Evolutionary conservation across 805 yeast species (phyloP).

Genomic region (Zygotorulaspora chibaensis): DNA sequence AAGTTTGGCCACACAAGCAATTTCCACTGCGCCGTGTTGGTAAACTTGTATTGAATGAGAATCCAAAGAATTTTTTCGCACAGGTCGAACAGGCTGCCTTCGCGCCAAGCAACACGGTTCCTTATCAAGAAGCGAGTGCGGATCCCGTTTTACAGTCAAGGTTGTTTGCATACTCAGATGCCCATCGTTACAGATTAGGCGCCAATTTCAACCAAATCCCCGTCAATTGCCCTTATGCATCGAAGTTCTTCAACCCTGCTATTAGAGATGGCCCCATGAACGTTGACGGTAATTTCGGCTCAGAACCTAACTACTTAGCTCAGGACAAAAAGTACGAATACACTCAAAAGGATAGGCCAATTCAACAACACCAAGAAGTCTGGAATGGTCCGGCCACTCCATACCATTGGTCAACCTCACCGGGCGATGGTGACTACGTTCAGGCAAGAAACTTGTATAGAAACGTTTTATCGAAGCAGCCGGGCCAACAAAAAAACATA

Average conservation of each 20-base stretch:
- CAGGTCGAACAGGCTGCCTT: conserved; percentile 85
- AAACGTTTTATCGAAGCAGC: conserved; percentile 66
- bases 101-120: conserved; percentile 80
- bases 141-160: conserved; percentile 83
- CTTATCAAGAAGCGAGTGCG: conserved; percentile 76
- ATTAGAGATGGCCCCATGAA: conserved; percentile 80
- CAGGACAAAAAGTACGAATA: conserved; percentile 39
- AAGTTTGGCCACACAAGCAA: conserved; percentile 85
- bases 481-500: conserved; percentile 79
- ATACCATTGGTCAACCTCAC: conserved; percentile 72
- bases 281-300: conserved; percentile 67
- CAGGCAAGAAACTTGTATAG: conserved; percentile 75
- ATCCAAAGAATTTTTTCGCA: conserved; percentile 83
- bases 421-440: conserved; percentile 63
- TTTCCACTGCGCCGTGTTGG: conserved; percentile 88
- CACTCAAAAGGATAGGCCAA: conserved; percentile 28
- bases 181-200: conserved; percentile 76
- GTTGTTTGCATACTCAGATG: conserved; percentile 78
- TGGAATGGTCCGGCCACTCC: conserved; percentile 82
- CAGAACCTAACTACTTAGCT: conserved; percentile 70
- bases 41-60: conserved; percentile 70
- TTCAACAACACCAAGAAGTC: conserved; percentile 67
- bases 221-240: conserved; percentile 76
- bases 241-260: conserved; percentile 58
- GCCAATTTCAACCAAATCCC: conserved; percentile 79